Conservation (phyloP, 2,329 filamentous ascomycete species). For the Hypoxylon sp. region DNA sequence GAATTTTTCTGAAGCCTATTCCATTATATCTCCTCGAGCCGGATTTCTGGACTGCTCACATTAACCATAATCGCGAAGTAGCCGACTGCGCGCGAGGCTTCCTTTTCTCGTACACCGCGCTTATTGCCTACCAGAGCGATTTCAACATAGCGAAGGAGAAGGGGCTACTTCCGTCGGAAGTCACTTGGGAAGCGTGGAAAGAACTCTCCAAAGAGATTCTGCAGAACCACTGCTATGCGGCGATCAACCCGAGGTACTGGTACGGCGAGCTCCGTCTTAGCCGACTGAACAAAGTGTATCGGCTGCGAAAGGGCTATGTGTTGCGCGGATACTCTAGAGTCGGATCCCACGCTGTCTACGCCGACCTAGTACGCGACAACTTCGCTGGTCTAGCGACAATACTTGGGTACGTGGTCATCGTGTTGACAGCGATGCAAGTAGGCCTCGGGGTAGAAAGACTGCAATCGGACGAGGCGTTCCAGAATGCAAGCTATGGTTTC, state of each 20-base stretch:
- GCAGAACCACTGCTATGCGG: slow-evolving; percentile 50
- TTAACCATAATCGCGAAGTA: slow-evolving; percentile 49
- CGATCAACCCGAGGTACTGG: slow-evolving; percentile 56
- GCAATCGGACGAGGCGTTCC: slow-evolving; percentile 47
- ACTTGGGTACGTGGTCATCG: slow-evolving; percentile 58
- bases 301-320: slow-evolving; percentile 51
- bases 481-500: slow-evolving; percentile 53
- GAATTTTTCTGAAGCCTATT: slow-evolving; percentile 59
- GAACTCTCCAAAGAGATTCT: slow-evolving; percentile 49
- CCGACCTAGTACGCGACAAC: slow-evolving; percentile 58
- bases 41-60: slow-evolving; percentile 55
- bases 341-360: slow-evolving; percentile 54
- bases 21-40: slow-evolving; percentile 59
- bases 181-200: slow-evolving; percentile 60
- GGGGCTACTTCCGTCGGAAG: slow-evolving; percentile 53
- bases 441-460: slow-evolving; percentile 50
- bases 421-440: slow-evolving; percentile 54
- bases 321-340: slow-evolving; percentile 52
- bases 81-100: slow-evolving; percentile 56
- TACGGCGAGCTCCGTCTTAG: slow-evolving; percentile 60
- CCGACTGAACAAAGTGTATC: slow-evolving; percentile 61
- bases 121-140: slow-evolving; percentile 59
- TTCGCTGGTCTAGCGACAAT: slow-evolving; percentile 58
- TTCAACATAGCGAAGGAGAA: slow-evolving; percentile 56
- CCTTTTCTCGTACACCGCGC: slow-evolving; percentile 57